Base-by-base conservation (phyloP, 2,329 filamentous ascomycete genomes). In the Dryadomyces quercus-mongolicae region DNA sequence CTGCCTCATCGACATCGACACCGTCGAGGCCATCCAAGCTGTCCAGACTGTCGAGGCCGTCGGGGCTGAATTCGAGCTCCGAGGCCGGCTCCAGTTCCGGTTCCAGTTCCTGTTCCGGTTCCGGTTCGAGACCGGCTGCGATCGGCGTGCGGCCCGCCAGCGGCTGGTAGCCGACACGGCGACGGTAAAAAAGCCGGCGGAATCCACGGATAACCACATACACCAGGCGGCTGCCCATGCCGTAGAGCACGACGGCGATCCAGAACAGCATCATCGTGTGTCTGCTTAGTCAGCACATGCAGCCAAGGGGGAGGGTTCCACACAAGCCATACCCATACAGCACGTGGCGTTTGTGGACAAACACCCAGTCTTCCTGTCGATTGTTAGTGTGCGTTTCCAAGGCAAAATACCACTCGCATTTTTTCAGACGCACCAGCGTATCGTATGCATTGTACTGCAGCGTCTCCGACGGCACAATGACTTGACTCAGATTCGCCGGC, bases 191-290 rank as follows among this genome's bases (percentile, higher is more conserved):
- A 3, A 54, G 31, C 2, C 51, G 53, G 1, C 50, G 58, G 6
- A 49, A 3, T 1, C 31, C 43, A 13, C 51, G 25, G 2, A 25
- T 13, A 2, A 44, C 38, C 8, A 25, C 21, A 10, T n/a, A 13
- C 7, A 42, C 34, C 15, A 57, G 5, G 3, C 52, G 54, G 38
- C 34, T 20, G 38, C 7, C 8, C 4, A 54, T 16, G 34, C 58
- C 58, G 9, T 40, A 71, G 56, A 1, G 20, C 5, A 59, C 34
- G 36, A 74, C 70, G 1, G 61, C 54, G 0, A 57, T 53, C 74
- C 74, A 76, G 54, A 73, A 76, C 0, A 62, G 52, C 8, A 69
- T 60, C 61, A 74, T 54, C 12, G 46, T 7, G 12, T 5, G 12
- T 21, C 52, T 57, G 31, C 5, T 12, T 15, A 9, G 53, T 53